Evolutionary conservation across 805 yeast species (phyloP), one percentile per base, ranked within the genome.

Genomic region (Candida cerambycidarum): DNA sequence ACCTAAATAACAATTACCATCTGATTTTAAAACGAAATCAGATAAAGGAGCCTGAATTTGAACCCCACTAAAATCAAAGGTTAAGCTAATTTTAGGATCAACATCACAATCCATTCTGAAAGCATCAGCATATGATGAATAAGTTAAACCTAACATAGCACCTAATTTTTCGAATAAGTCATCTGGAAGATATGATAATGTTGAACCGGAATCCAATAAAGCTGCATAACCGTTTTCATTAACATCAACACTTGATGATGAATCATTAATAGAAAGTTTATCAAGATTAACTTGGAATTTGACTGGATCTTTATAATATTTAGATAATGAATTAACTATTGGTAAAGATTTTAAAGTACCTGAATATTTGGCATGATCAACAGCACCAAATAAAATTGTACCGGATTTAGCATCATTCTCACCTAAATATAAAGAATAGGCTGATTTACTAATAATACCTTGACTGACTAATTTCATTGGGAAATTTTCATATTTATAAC

Each of bases 1-100:
- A n/a, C n/a, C n/a, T n/a, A 65, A 55, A 38, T 46, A 48, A 48
- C 72, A 67, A 18, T 23, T 30, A 17, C 39, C 38, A 14, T 48
- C 33, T 13, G 46, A 44, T 5, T 43, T 43, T 16, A 63, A 30
- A 3, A 65, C 43, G 52, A 67, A 52, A 42, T 62, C 57, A 5
- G 47, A 58, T 52, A 57, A 55, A 21, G 87, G 83, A 6, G 76
- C 79, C 12, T 65, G 56, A 44, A 84, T 77, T 8, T 58, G 54
- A n/a, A 70, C 58, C 5, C 88, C 89, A 45, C 80, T 79, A 62
- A 85, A 80, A 51, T 76, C 65, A 51, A 79, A 79, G 8, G 79
- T 46, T 8, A 47, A 39, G 27, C 48, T 62, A 52, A 46, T 43
- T 16, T 30, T 32, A 28, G 46, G 31, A 37, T 43, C 47, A 14